Evolutionary conservation across 2,329 filamentous ascomycete genomes (phyloP).

Genomic region (Lachnellula willkommii): DNA sequence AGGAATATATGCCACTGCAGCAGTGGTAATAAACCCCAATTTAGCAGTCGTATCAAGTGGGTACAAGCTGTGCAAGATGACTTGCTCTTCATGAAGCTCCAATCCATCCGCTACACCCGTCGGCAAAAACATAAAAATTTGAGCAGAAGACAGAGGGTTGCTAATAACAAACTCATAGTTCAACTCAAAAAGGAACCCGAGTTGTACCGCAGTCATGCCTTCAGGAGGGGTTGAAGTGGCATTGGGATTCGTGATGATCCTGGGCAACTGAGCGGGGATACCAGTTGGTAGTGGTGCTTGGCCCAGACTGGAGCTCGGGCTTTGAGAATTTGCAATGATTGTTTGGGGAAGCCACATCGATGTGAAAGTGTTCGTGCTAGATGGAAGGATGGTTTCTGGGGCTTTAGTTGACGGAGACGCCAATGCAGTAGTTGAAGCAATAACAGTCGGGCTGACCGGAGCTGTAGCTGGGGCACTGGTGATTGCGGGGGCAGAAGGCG

Average conservation of each 20-base stretch:
- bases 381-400: background rate
- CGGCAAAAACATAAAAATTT: constrained; percentile 79
- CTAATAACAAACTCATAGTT: constrained; percentile 80
- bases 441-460: background rate
- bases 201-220: constrained; percentile 70
- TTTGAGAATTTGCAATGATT: background rate
- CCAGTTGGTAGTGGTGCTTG: constrained; percentile 19
- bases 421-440: background rate
- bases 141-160: constrained; percentile 66
- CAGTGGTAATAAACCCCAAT: constrained; percentile 75
- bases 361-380: background rate
- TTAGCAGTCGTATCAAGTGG: constrained; percentile 67
- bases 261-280: constrained; percentile 22
- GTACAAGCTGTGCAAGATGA: constrained; percentile 65
- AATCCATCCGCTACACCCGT: constrained; percentile 53
- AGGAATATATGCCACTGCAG: constrained; percentile 73
- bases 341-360: background rate
- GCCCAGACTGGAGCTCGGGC: background rate
- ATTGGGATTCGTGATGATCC: constrained; percentile 27
- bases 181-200: constrained; percentile 75
- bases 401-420: background rate
- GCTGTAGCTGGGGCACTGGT: background rate
- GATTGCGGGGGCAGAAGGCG: constrained; percentile 1
- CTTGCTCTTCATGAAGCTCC: constrained; percentile 38
- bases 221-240: constrained; percentile 20